Evolutionary conservation across 2,329 filamentous ascomycete species (phyloP), one percentile per base, ranked within the genome.

Genomic region (Pseudogymnoascus sp.): DNA sequence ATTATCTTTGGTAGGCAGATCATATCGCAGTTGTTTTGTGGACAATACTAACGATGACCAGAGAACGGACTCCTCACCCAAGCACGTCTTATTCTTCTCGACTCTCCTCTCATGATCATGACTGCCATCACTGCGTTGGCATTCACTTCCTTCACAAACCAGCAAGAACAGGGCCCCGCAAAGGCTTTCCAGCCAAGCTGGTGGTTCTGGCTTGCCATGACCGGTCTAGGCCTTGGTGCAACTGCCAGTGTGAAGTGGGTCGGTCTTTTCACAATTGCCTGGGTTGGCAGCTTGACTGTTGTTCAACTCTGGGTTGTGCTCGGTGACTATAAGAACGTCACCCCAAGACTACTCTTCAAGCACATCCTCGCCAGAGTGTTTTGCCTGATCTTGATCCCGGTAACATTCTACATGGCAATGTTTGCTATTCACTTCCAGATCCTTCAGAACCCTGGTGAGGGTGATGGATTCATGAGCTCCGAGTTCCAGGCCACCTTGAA

Each of bases 161-260:
- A 97, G 75, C 93, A 99, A 71, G 95, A 99, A 75, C 88, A 92
- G 70, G 95, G 95, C 18, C 93, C 93, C 8, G 80, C 85, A 14
- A 90, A 92, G 77, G 93, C 95, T 18, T 99, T 99, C 79, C 82
- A 87, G 68, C 84, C 89, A 7, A 88, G 86, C 71, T 99, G 95
- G 95, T 99, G 95, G 95, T 97, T 97, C 79, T 99, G 95, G 93
- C 84, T 99, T 62, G 82, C 84, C 63, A 86, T 91, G 74, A 96
- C 90, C 49, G 95, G 95, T 70, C 79, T 99, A 46, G 90, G 89
- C 38, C 82, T 99, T 60, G 95, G 95, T 66, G 88, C 93, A 60
- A 97, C 95, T 6, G 85, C 88, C 66, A 97, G 93, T 78, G 93
- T 97, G 72, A 99, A 99, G 80, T 99, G 95, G 95, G 95, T 99